Conservation (phyloP, 306 rosid species). For the Ochetophila trinervis region DNA sequence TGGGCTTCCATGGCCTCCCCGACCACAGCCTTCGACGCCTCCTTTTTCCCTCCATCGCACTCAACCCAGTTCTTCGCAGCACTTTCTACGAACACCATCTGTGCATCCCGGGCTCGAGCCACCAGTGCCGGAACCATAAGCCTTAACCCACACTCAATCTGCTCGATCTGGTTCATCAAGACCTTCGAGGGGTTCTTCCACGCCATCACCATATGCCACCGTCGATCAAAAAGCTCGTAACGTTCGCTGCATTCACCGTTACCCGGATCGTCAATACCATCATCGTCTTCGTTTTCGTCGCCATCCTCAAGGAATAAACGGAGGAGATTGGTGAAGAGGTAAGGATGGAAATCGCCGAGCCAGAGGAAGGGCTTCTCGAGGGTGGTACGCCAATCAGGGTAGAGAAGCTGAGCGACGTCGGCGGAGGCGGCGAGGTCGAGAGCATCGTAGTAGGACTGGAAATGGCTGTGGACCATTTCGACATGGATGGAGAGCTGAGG, state of each 20-base stretch:
- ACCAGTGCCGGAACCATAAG: conserved; percentile 52
- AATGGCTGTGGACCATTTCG: conserved; percentile 58
- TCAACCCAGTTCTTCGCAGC: conserved; percentile 38
- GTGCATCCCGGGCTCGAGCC: conserved; percentile 38
- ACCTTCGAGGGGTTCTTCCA: conserved; percentile 43
- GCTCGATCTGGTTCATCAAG: conserved; percentile 38
- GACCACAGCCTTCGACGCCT: conserved; percentile 23
- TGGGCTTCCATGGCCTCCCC: conserved; percentile 37
- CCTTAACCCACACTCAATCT: conserved; percentile 56
- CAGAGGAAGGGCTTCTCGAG: conserved; percentile 71
- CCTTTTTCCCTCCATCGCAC: conserved; percentile 24
- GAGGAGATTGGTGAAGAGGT: conserved; percentile 63
- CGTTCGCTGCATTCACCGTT: background rate
- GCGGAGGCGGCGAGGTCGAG: conserved; percentile 55
- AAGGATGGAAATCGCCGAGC: conserved; percentile 73
- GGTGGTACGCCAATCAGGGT: conserved; percentile 60
- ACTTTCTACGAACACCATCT: conserved; percentile 35
- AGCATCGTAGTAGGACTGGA: conserved; percentile 62
- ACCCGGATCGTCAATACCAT: conserved; percentile 1
- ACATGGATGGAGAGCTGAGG: conserved; percentile 37
- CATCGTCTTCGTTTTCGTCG: conserved; percentile 4
- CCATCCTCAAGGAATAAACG: conserved; percentile 49
- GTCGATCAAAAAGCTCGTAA: conserved; percentile 16
- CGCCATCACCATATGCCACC: conserved; percentile 56
- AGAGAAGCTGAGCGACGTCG: conserved; percentile 46